Percentiles rank a stretch among this genome's conserved stretches.
Conservation (phyloP, 2,329 filamentous ascomycete species). For the Talaromyces atroroseus region DNA sequence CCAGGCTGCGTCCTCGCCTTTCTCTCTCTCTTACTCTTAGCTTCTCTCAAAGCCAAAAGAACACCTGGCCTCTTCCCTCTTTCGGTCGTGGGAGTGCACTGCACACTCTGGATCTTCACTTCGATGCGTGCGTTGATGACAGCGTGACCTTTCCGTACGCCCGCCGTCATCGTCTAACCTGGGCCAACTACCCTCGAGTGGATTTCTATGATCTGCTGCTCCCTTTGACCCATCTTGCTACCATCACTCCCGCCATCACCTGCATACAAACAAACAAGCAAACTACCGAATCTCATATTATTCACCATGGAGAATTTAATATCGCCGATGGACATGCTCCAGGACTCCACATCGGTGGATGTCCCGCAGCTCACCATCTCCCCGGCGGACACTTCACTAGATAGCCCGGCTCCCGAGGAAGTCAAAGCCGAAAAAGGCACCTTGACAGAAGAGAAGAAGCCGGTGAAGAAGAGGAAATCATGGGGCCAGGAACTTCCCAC, state of each 20-base stretch:
- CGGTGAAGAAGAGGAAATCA: slow-evolving; percentile 89
- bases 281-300: neutral
- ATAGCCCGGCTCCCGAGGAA: slow-evolving; percentile 19
- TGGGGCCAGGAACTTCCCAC: slow-evolving; percentile 97
- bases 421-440: slow-evolving; percentile 17
- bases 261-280: too few relatives aligned
- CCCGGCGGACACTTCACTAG: slow-evolving; percentile 36
- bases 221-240: neutral
- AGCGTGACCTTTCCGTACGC: neutral
- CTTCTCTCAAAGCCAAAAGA: too few relatives aligned
- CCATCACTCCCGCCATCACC: neutral
- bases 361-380: slow-evolving; percentile 36
- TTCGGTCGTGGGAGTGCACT: slow-evolving; percentile 8
- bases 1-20: slow-evolving; percentile 13
- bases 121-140: slow-evolving; percentile 3
- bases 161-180: neutral
- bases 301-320: slow-evolving; percentile 12
- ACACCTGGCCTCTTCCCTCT: slow-evolving; percentile 33
- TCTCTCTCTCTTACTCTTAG: too few relatives aligned
- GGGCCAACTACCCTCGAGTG: neutral
- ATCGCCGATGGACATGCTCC: slow-evolving; percentile 10
- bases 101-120: slow-evolving; percentile 11
- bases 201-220: slow-evolving; percentile 10
- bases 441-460: slow-evolving; percentile 59
- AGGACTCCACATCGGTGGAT: slow-evolving; percentile 26